Percentiles rank a stretch among this genome's conserved stretches.
Evolutionary conservation across 192 early-diverging fungal genomes (phyloP).

Genomic region (Coemansia sp.): DNA sequence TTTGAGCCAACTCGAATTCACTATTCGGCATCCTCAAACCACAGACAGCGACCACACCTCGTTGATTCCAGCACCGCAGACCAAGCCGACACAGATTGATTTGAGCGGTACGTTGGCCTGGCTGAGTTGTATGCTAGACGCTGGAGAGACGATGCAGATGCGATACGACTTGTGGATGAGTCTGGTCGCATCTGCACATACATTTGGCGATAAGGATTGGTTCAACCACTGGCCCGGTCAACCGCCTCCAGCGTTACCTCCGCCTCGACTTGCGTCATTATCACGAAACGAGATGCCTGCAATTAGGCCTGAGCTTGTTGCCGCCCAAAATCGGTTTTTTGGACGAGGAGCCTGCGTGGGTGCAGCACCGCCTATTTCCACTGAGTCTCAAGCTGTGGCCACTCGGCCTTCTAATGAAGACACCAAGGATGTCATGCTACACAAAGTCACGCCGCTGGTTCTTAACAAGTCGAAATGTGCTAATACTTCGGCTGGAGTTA

Average conservation of each 20-base stretch:
- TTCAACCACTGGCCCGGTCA: slow-evolving; percentile 33
- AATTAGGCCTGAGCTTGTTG: neutral
- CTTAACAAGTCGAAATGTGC: neutral
- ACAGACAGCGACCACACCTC: neutral
- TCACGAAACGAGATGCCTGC: neutral
- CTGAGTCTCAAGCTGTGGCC: neutral
- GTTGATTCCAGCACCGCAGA: neutral
- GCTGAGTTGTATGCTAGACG: slow-evolving; percentile 16
- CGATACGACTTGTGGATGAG: slow-evolving; percentile 38
- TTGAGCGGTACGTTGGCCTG: slow-evolving; percentile 38
- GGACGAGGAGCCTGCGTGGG: neutral
- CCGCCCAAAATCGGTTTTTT: neutral
- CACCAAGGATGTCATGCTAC: neutral
- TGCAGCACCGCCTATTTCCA: neutral
- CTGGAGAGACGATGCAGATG: slow-evolving; percentile 33
- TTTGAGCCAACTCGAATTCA: slow-evolving; percentile 31
- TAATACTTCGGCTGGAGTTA: neutral
- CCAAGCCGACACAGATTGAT: neutral
- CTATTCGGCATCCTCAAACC: neutral
- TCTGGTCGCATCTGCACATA: slow-evolving; percentile 24
- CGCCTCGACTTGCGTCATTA: neutral
- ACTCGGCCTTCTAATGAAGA: neutral
- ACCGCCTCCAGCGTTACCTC: slow-evolving; percentile 7
- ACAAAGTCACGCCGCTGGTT: neutral
- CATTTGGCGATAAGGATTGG: slow-evolving; percentile 6